Evolutionary conservation across 352 stramenopile genomes (phyloP).

Genomic region (Globisporangium nagaii): DNA sequence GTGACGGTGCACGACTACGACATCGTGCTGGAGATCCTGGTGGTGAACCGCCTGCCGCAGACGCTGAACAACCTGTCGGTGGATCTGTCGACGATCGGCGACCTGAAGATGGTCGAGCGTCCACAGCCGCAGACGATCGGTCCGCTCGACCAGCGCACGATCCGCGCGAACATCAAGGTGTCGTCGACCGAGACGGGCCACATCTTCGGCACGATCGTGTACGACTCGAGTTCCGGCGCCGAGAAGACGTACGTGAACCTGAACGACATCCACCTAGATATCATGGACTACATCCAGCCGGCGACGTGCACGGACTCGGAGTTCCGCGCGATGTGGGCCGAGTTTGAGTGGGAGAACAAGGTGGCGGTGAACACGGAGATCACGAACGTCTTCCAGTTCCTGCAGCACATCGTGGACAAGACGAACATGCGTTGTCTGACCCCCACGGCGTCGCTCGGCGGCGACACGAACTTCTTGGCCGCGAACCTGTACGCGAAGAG

Average conservation of each 20-base stretch:
- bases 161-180: constrained; percentile 99
- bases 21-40: constrained; percentile 98
- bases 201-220: constrained; percentile 99
- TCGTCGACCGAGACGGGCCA: constrained; percentile 99
- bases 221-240: constrained; percentile 93
- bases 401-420: constrained; percentile 97
- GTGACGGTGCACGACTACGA: constrained; percentile 99
- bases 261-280: constrained; percentile 99
- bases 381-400: constrained; percentile 95
- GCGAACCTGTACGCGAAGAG: constrained; percentile 92
- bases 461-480: constrained; percentile 91
- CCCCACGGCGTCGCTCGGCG: constrained; percentile 84
- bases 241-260: constrained; percentile 99
- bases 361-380: constrained; percentile 97
- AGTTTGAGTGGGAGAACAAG: constrained; percentile 99
- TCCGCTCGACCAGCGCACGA: constrained; percentile 94
- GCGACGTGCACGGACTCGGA: constrained; percentile 90
- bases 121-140: constrained; percentile 97
- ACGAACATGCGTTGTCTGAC: constrained; percentile 99
- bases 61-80: constrained; percentile 98
- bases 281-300: constrained; percentile 99
- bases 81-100: constrained; percentile 98
- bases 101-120: constrained; percentile 99
- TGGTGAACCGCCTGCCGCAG: constrained; percentile 98
- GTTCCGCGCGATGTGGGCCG: constrained; percentile 99